A percentile compares a stretch with the other conserved stretches of the same genome.
Conservation (phyloP, 2,329 filamentous ascomycete genomes). For the Penicillium sp. region DNA sequence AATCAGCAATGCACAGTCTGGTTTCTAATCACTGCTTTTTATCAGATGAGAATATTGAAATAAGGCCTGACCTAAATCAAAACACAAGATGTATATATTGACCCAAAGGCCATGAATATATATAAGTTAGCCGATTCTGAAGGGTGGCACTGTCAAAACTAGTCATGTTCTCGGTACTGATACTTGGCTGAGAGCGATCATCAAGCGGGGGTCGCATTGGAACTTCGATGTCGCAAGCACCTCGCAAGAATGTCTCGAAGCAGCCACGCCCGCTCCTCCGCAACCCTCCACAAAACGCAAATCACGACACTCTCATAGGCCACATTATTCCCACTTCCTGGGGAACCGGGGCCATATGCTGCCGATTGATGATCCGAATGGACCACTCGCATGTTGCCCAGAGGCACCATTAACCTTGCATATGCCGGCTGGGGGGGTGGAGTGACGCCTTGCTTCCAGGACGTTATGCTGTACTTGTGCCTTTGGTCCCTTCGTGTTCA, state of each 20-base stretch:
- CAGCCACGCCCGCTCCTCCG: neutral
- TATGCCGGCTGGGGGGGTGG: neutral
- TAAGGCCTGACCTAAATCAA: neutral
- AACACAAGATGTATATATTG: neutral
- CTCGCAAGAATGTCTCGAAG: constrained; percentile 21
- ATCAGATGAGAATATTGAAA: neutral
- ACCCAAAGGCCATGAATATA: neutral
- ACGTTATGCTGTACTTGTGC: neutral
- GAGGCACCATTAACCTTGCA: constrained; percentile 1
- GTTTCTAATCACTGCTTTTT: too few species aligned
- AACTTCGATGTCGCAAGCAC: constrained; percentile 3
- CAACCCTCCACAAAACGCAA: neutral
- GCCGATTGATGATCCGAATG: constrained; percentile 10
- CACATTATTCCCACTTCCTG: constrained; percentile 1
- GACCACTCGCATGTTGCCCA: neutral
- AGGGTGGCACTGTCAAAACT: neutral
- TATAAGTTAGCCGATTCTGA: neutral
- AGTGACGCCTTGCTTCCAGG: neutral
- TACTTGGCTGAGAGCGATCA: neutral
- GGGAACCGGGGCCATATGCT: constrained; percentile 6
- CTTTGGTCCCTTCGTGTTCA: neutral
- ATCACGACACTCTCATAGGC: constrained; percentile 3
- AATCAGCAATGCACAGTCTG: neutral
- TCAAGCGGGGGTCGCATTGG: neutral
- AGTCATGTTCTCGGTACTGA: neutral